Base-by-base conservation (phyloP, 2,329 filamentous ascomycete species). In the Colletotrichum chrysophilum region DNA sequence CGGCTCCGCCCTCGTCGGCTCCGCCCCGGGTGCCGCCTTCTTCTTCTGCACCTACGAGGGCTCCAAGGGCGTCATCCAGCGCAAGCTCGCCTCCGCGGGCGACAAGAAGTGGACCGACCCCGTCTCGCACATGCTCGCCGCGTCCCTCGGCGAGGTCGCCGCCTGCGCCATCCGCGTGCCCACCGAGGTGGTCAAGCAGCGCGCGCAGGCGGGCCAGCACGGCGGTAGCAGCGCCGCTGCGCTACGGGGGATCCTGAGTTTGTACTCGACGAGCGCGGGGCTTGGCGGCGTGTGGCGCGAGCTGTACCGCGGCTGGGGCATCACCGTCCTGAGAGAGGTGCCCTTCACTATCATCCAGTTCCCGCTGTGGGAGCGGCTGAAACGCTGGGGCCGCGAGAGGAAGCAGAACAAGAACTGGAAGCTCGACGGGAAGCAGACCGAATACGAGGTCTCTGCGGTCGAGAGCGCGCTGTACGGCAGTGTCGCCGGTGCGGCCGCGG, bases 331-430 rank as follows among this genome's bases (percentile, higher is more conserved):
- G 87, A 92, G 97, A 75, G 97, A 99, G 88, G 96, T 99, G 76
- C 97, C 97, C 5, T 99, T 99, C 82, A 98, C 97, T 4, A 93
- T 98, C 12, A 94, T 99, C 77, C 97, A 99, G 85, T 99, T 99
- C 83, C 97, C 97, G 61, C 90, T 99, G 77, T 99, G 97, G 97
- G 97, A 99, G 86, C 92, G 90, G 6, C 91, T 98, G 89, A 98
- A 98, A 89, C 88, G 89, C 56, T 95, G 91, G 90, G 89, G 92
- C 7, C 85, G 89, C 58, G 80, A 86, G 55, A 84, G 87, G 64
- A 77, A 71, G 66, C 74, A 75, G 60, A 64, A 52, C 52, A 65
- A 70, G 34, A 68, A 73, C 43, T 66, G 48, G 48, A 69, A 58
- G 38, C 65, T 74, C 1, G 67, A 48, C 28, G 75, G 76, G 1